A percentile compares a stretch with the other conserved stretches of the same genome.
These are phyloP conservation scores for Lasiodiplodia citricola DNA, from an alignment of 2,329 filamentous ascomycete species.

Conservation along the genomic window DNA sequence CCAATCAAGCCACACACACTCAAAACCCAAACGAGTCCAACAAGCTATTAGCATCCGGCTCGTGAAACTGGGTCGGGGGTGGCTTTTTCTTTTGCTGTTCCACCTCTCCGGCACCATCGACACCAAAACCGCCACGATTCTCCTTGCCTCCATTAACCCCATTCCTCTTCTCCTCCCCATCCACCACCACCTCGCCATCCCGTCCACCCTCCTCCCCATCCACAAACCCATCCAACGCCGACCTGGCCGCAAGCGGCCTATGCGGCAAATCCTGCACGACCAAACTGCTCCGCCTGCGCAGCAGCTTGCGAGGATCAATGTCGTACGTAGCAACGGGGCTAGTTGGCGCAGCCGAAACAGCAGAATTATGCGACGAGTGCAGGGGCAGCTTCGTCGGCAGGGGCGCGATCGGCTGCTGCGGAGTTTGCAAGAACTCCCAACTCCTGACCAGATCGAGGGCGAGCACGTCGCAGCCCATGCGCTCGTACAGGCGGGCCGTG, in stretches of 20 bases:
- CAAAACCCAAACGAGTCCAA: conserved; percentile 93
- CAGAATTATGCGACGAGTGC: conserved; percentile 21
- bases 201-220: conserved; percentile 23
- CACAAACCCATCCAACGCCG: conserved; percentile 29
- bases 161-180: conserved; percentile 29
- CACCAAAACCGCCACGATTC: neutral
- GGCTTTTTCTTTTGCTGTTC: conserved; percentile 55
- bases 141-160: conserved; percentile 25
- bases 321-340: conserved; percentile 38
- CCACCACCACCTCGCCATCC: conserved; percentile 31
- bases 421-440: conserved; percentile 72
- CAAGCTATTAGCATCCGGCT: conserved; percentile 87
- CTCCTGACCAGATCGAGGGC: conserved; percentile 83
- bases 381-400: conserved; percentile 26
- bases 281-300: conserved; percentile 74
- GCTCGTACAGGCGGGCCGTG: conserved; percentile 81
- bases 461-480: conserved; percentile 91
- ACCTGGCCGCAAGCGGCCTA: conserved; percentile 33
- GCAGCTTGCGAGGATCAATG: conserved; percentile 68
- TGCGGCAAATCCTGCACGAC: conserved; percentile 76
- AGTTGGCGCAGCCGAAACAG: conserved; percentile 30
- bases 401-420: conserved; percentile 32
- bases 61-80: conserved; percentile 80
- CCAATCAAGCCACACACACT: neutral
- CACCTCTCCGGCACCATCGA: conserved; percentile 29